phyloP scores from a whole-genome alignment of 352 stramenopile species.

The Phytopythium vexans region DNA sequence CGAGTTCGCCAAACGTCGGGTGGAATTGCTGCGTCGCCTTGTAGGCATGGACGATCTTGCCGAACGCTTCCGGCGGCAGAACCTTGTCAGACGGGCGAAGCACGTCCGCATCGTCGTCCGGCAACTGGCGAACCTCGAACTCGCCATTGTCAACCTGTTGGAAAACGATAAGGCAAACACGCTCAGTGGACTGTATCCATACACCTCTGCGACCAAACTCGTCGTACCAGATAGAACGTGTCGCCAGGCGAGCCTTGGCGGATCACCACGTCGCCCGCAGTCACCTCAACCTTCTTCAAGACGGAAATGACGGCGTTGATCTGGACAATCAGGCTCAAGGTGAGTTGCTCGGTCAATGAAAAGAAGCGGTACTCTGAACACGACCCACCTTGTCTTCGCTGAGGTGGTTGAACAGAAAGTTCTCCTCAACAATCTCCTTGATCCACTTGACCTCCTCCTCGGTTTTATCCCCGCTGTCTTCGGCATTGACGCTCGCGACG shows the following conservation, averaged over 20 bases:
- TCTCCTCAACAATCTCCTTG: slow-evolving; percentile 85
- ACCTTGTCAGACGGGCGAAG: slow-evolving; percentile 9
- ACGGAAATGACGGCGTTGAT: slow-evolving; percentile 86
- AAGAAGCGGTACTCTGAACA: not conserved
- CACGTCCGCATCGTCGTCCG: slow-evolving; percentile 23
- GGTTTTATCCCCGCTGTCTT: slow-evolving; percentile 46
- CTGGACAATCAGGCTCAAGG: slow-evolving; percentile 23
- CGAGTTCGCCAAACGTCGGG: slow-evolving; percentile 83
- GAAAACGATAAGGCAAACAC: not conserved
- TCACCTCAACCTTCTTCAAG: slow-evolving; percentile 80
- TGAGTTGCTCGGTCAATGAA: slow-evolving; percentile 1
- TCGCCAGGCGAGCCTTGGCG: slow-evolving; percentile 90
- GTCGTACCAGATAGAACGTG: slow-evolving; percentile 90
- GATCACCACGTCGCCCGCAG: slow-evolving; percentile 88
- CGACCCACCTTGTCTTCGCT: slow-evolving; percentile 75
- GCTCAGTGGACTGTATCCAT: too few relatives aligned
- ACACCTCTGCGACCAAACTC: not conserved
- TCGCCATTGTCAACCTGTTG: slow-evolving; percentile 65
- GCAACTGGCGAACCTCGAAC: slow-evolving; percentile 72
- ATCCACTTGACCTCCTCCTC: slow-evolving; percentile 83
- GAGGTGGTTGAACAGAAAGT: slow-evolving; percentile 93
- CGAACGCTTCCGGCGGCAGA: slow-evolving; percentile 34
- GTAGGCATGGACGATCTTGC: slow-evolving; percentile 75
- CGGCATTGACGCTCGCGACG: slow-evolving; percentile 13
- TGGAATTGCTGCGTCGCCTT: slow-evolving; percentile 53